A percentile compares a stretch with the other conserved stretches of the same genome.
phyloP scores from a whole-genome alignment of 2,329 filamentous ascomycete genomes.

The Thelonectria olida region DNA sequence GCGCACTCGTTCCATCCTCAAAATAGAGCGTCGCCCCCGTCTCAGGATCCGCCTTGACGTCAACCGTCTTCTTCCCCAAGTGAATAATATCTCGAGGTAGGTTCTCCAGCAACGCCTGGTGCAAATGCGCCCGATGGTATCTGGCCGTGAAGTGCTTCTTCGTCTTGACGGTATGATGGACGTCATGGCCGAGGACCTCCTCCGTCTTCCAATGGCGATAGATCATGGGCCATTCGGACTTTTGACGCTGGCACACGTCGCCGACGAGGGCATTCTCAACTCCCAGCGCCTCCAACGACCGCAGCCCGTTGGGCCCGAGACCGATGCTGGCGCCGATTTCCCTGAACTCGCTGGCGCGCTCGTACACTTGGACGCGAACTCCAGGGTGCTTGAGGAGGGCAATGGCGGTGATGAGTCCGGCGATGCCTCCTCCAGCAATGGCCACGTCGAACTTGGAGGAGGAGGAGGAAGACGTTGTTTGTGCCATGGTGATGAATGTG shows the following conservation, averaged over 20 bases:
- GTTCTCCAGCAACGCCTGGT: conserved; percentile 56
- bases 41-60: conserved; percentile 43
- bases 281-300: conserved; percentile 59
- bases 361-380: conserved; percentile 59
- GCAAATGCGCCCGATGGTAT: conserved; percentile 59
- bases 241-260: conserved; percentile 51
- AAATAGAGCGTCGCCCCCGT: conserved; percentile 51
- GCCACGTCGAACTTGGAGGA: conserved; percentile 49
- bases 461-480: not conserved
- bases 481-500: not conserved
- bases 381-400: conserved; percentile 52
- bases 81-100: conserved; percentile 53
- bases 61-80: conserved; percentile 52
- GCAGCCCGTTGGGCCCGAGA: conserved; percentile 62
- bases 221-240: conserved; percentile 54
- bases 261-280: conserved; percentile 55
- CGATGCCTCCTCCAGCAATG: conserved; percentile 61
- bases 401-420: conserved; percentile 58
- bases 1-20: conserved; percentile 54
- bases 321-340: conserved; percentile 60
- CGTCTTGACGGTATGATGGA: conserved; percentile 50
- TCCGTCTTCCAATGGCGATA: conserved; percentile 47
- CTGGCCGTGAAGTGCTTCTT: conserved; percentile 56
- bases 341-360: conserved; percentile 55
- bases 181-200: conserved; percentile 30